Evolutionary conservation across 352 stramenopile genomes (phyloP), one percentile per base, ranked within the genome.

Genomic region (Pythium phragmitis): DNA sequence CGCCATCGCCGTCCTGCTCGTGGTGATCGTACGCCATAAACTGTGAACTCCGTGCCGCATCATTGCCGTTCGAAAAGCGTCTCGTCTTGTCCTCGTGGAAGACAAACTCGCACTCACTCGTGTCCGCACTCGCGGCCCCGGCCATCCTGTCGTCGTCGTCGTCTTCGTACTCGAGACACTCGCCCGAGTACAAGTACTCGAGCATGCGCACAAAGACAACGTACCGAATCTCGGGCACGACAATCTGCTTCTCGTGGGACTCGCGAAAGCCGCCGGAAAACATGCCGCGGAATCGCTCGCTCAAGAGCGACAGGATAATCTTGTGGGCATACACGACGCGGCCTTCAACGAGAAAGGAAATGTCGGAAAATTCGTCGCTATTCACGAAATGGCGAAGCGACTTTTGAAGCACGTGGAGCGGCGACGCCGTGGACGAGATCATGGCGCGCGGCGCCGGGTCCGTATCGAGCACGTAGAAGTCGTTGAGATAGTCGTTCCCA

Each of bases 271-370:
- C 88, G 17, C 88, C 82, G 33, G 87, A 96, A 74, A 99, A 98
- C 94, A 98, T 98, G 21, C 88, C 90, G 49, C 92, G 82, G 68
- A 98, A 99, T 19, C 89, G 93, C 60, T 97, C 92, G 41, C 92
- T 98, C 16, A 96, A 74, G 8, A 96, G 77, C 23, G 91, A 97
- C 37, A 99, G 63, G 11, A 98, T 90, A 41, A 99, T 74, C 49
- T 98, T 98, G 79, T 98, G 95, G 30, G 82, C 96, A 57, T 94
- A 97, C 19, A 99, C 81, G 23, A 91, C 80, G 51, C 82, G 79
- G 7, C 93, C 94, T 78, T 99, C 94, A 0, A 99, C 93, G 14
- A 98, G 63, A 69, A 99, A 98, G 5, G 89, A 98, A 54, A 98
- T 96, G 65, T 98, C 95, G 7, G 92, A 93, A 66, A 98, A 98